phyloP scores from a whole-genome alignment of 148 eudicot species.

The Rhododendron simsii region DNA sequence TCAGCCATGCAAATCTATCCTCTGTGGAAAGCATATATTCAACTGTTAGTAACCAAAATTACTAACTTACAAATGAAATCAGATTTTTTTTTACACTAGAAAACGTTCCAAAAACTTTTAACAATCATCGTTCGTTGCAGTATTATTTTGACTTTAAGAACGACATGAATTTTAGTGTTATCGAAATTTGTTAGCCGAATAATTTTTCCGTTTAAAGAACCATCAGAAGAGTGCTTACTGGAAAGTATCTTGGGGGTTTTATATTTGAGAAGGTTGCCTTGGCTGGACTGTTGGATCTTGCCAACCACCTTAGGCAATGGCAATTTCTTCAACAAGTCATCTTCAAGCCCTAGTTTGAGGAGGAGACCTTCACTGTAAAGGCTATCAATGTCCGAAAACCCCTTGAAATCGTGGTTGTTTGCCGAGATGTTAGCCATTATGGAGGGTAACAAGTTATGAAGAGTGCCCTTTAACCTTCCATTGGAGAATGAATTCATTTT shows the following conservation, averaged over 20 bases:
- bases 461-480: constrained; percentile 76
- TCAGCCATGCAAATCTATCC: constrained; percentile 90
- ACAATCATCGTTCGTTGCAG: too few relatives aligned
- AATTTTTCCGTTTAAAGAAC: background rate
- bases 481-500: constrained; percentile 65
- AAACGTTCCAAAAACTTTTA: too few relatives aligned
- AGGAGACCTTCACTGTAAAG: constrained; percentile 75
- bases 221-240: constrained; percentile 36
- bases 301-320: constrained; percentile 50
- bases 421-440: constrained; percentile 72
- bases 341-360: constrained; percentile 66
- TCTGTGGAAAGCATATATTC: constrained; percentile 33
- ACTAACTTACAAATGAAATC: background rate
- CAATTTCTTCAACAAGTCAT: constrained; percentile 61
- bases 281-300: constrained; percentile 25
- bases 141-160: background rate
- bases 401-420: constrained; percentile 71
- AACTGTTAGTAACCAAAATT: background rate
- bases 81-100: background rate
- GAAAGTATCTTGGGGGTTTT: constrained; percentile 70
- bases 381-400: constrained; percentile 76
- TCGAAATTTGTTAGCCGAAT: too few relatives aligned
- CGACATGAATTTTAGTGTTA: background rate
- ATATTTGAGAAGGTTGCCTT: constrained; percentile 70
- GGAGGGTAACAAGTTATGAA: constrained; percentile 76